Evolutionary conservation across 768 basidiomycete species (phyloP), one percentile per base, ranked within the genome.

Genomic region (Lepiota venenata): DNA sequence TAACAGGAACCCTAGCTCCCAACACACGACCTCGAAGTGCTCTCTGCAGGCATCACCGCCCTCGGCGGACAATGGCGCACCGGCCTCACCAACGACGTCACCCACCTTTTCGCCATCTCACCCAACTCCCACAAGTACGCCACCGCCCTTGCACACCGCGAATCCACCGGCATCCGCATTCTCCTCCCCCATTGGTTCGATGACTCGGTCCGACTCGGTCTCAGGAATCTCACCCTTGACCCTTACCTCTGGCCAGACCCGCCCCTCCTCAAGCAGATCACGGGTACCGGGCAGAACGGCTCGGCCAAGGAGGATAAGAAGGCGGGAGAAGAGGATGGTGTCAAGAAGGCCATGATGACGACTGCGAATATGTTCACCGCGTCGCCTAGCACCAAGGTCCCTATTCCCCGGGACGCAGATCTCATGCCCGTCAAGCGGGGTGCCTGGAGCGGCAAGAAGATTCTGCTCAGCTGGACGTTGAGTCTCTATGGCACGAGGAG

Each of bases 141-240:
- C 8, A 74, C 73, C 1, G 79, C 78, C 3, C 71, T 87, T 58
- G 81, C 86, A 58, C 84, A 79, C 66, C 77, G 82, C 47, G 67
- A 78, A 2, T 70, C 78, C 45, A 84, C 83, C 0, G 69, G 74
- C 8, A 79, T 94, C 61, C 81, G 77, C 47, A 73, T 93, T 9
- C 63, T 97, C n/a, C 77, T 93, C 0, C 94, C 93, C 0, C 91
- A 94, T 58, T 97, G 94, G 93, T 94, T 94, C 56, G 90, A 94
- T 60, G 91, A 93, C 59, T 77, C 78, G 2, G 76, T 88, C 20
- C 75, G 81, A 12, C 71, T 91, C 12, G 83, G 82, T 3, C 61
- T 72, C 18, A 67, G 77, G 11, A 69, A 69, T 7, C 67, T 89
- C 8, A 74, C 79, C 1, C 81, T 84, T 18, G 60, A 64, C 0